Percentiles rank a stretch among this genome's conserved stretches.
phyloP scores from a whole-genome alignment of 1,284 basidiomycete species.

The Cystobasidium slooffiae region DNA sequence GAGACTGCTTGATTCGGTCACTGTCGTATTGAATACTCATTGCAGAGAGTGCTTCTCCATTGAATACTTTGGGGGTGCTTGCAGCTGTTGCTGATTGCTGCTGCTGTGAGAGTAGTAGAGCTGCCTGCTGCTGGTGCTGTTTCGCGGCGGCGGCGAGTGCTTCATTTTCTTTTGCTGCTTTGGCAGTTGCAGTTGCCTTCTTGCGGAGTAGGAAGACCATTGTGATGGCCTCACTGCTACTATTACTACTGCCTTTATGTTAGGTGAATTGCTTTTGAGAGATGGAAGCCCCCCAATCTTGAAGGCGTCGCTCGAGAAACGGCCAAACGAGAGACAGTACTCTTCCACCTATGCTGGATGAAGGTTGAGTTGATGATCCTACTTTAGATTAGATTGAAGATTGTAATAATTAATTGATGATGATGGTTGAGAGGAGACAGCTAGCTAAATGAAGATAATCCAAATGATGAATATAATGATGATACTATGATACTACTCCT shows the following conservation, averaged over 20 bases:
- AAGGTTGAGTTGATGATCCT: too few relatives aligned
- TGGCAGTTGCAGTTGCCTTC: constrained; percentile 24
- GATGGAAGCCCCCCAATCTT: neutral
- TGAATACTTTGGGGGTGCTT: constrained; percentile 6
- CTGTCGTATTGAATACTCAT: constrained; percentile 43
- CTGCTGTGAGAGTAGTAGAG: neutral
- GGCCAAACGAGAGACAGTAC: too few relatives aligned
- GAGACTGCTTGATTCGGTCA: constrained; percentile 11
- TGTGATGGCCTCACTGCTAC: neutral
- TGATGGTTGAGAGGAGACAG: too few relatives aligned
- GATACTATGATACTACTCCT: too few relatives aligned
- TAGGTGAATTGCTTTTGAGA: neutral
- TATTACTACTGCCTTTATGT: neutral
- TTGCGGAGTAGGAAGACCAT: constrained; percentile 40
- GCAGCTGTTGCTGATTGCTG: neutral
- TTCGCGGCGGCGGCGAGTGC: neutral
- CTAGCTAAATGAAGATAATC: too few relatives aligned
- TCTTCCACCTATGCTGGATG: too few relatives aligned
- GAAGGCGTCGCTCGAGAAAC: neutral
- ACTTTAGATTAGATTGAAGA: too few relatives aligned
- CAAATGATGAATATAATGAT: too few relatives aligned
- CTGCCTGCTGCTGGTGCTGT: constrained; percentile 16
- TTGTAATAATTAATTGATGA: too few relatives aligned
- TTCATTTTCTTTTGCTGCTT: constrained; percentile 20
- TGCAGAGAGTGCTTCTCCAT: constrained; percentile 31